Percentiles rank a stretch among this genome's conserved stretches.
These are phyloP conservation scores for Albugo candida DNA, from an alignment of 352 stramenopile genomes.

Conservation along the genomic window DNA sequence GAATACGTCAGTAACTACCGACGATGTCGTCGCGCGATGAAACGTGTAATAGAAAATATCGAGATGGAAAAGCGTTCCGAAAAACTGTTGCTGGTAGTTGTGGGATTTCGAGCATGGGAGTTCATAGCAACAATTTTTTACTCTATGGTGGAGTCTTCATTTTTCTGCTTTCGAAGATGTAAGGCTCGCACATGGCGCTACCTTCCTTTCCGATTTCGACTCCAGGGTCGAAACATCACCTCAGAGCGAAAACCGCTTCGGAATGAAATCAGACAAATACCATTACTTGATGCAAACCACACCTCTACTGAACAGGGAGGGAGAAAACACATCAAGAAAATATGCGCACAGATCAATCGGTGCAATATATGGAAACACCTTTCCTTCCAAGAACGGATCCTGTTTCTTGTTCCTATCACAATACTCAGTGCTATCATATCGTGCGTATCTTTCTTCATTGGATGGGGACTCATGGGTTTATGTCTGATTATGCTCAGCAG, in stretches of 20 bases:
- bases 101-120: constrained; percentile 63
- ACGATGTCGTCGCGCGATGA: constrained; percentile 48
- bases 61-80: constrained; percentile 67
- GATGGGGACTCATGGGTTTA: constrained; percentile 55
- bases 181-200: not conserved
- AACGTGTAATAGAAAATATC: constrained; percentile 44
- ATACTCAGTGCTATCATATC: constrained; percentile 38
- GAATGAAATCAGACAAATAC: too few relatives aligned
- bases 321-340: too few relatives aligned
- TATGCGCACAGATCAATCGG: not conserved
- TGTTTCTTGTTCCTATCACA: constrained; percentile 30
- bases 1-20: constrained; percentile 78
- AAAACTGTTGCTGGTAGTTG: constrained; percentile 66
- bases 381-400: constrained; percentile 19
- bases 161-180: constrained; percentile 8
- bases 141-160: constrained; percentile 19
- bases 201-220: too few relatives aligned
- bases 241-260: too few relatives aligned
- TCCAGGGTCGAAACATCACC: too few relatives aligned
- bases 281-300: too few relatives aligned
- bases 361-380: constrained; percentile 37
- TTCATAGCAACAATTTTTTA: constrained; percentile 48
- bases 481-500: constrained; percentile 41
- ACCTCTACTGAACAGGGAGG: too few relatives aligned
- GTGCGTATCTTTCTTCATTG: constrained; percentile 34